These are phyloP conservation scores for Suillus bovinus DNA, from an alignment of 768 basidiomycete genomes.

Conservation along the genomic window DNA sequence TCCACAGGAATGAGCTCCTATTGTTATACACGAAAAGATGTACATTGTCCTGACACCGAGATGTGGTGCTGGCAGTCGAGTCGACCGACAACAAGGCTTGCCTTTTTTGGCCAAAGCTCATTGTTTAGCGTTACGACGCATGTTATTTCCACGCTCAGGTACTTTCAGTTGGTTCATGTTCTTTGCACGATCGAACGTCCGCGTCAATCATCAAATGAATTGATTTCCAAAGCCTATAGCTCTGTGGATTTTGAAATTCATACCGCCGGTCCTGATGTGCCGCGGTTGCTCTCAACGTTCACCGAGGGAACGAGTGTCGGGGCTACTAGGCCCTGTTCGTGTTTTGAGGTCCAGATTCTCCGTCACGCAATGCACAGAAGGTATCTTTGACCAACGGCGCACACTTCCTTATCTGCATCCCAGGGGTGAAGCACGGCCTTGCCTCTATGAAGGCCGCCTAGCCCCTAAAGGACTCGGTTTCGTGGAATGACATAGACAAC, in stretches of 20 bases:
- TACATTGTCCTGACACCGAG: not conserved
- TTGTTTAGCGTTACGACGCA: not conserved
- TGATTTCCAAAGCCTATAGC: not conserved
- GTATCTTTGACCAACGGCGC: not conserved
- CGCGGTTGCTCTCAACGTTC: not conserved
- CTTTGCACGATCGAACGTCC: not conserved
- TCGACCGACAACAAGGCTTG: constrained; percentile 25
- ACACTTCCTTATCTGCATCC: not conserved
- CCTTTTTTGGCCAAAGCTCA: constrained; percentile 17
- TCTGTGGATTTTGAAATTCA: not conserved
- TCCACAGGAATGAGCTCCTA: not conserved
- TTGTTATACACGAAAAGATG: not conserved
- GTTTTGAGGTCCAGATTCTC: not conserved
- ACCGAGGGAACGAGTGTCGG: not conserved
- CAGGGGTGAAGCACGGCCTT: not conserved
- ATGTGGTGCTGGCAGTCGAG: not conserved
- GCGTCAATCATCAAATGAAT: constrained; percentile 3
- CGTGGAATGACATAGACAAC: too few relatives aligned
- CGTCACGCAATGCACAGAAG: constrained; percentile 1
- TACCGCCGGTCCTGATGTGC: not conserved
- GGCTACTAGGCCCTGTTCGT: not conserved
- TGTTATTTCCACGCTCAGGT: constrained; percentile 2
- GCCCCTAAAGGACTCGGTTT: too few relatives aligned
- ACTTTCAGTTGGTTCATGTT: not conserved
- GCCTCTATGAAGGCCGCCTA: constrained; percentile 4